These are phyloP conservation scores for Cercospora janseana DNA, from an alignment of 2,329 filamentous ascomycete species.

Conservation along the genomic window DNA sequence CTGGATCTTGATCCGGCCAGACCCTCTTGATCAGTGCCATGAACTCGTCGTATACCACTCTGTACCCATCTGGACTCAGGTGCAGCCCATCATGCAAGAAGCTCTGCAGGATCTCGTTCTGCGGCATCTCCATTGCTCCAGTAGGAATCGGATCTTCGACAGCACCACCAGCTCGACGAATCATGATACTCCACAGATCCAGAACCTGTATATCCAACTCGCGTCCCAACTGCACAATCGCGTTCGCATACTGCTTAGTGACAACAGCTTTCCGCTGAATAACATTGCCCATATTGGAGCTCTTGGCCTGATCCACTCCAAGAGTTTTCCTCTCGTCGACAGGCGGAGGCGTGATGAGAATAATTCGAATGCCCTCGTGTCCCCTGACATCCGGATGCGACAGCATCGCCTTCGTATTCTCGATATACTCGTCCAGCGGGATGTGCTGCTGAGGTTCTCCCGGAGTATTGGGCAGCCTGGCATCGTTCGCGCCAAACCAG, in stretches of 20 bases:
- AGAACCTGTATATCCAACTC: slow-evolving; percentile 61
- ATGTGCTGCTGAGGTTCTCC: slow-evolving; percentile 68
- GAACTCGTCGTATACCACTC: slow-evolving; percentile 55
- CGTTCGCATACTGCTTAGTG: slow-evolving; percentile 64
- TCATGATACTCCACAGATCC: slow-evolving; percentile 77
- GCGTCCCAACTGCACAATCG: slow-evolving; percentile 61
- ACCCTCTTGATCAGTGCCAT: slow-evolving; percentile 51
- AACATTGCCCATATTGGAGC: slow-evolving; percentile 15
- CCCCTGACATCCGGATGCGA: slow-evolving; percentile 66
- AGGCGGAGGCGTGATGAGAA: slow-evolving; percentile 77
- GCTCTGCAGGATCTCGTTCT: slow-evolving; percentile 55
- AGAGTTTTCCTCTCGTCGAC: slow-evolving; percentile 30
- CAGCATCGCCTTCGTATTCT: slow-evolving; percentile 70
- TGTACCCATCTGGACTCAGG: slow-evolving; percentile 56
- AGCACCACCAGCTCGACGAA: slow-evolving; percentile 61
- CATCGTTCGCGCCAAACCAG: slow-evolving; percentile 88
- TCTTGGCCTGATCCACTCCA: slow-evolving; percentile 19
- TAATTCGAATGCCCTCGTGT: slow-evolving; percentile 65
- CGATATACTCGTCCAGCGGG: slow-evolving; percentile 69
- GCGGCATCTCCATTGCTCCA: slow-evolving; percentile 58
- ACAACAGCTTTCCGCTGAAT: slow-evolving; percentile 56
- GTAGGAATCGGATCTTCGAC: slow-evolving; percentile 32
- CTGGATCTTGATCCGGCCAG: slow-evolving; percentile 57
- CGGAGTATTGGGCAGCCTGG: slow-evolving; percentile 62
- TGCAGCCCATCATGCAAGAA: slow-evolving; percentile 61